Percentiles rank a stretch among this genome's conserved stretches.
Evolutionary conservation across 192 early-diverging fungal species (phyloP).

Genomic region (Coemansia sp.): DNA sequence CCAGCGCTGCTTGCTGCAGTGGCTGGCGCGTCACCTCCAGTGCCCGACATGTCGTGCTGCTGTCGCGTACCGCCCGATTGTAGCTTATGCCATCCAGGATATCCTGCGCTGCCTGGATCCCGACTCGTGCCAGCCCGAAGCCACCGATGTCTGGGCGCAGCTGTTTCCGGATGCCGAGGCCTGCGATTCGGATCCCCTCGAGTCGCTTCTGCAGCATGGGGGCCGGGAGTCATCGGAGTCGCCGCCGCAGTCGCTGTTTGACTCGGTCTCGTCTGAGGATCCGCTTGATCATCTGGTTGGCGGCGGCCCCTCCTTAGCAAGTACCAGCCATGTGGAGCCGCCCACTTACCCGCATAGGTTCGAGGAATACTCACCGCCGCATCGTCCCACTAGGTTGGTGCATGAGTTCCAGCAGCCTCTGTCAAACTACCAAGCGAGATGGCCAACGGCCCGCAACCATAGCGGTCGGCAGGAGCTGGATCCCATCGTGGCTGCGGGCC

Average conservation of each 20-base stretch:
- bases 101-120: slow-evolving; percentile 16
- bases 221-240: slow-evolving; percentile 9
- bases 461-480: no score
- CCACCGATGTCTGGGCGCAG: slow-evolving; percentile 16
- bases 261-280: background rate
- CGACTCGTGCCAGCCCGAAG: background rate
- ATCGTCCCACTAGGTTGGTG: no score
- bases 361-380: no score
- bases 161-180: no score
- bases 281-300: background rate
- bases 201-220: no score
- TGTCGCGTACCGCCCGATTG: slow-evolving; percentile 25
- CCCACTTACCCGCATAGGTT: no score
- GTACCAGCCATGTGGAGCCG: background rate
- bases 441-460: no score
- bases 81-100: slow-evolving; percentile 27
- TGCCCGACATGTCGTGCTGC: slow-evolving; percentile 44
- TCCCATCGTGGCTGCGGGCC: no score
- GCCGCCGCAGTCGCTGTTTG: slow-evolving; percentile 18
- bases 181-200: no score
- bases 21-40: slow-evolving; percentile 29
- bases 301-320: background rate
- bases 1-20: slow-evolving; percentile 34
- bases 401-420: no score
- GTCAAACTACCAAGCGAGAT: no score